Conservation (phyloP, 2,329 filamentous ascomycete species). For the Verticillium albo-atrum region DNA sequence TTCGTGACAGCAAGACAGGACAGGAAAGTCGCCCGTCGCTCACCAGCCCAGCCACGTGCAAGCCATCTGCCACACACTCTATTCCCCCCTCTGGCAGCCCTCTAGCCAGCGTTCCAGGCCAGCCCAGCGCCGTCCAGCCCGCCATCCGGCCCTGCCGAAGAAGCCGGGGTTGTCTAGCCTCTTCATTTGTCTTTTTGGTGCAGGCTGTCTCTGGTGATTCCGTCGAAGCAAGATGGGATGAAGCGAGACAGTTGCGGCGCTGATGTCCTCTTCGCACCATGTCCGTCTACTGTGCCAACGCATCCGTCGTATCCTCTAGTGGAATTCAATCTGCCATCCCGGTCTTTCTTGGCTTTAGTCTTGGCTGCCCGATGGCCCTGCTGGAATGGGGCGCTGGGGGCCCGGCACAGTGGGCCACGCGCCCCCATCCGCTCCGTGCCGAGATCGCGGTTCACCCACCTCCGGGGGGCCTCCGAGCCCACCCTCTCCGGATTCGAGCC, state of each 20-base stretch:
- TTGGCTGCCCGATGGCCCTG: not conserved
- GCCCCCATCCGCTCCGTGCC: not conserved
- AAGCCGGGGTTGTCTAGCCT: not conserved
- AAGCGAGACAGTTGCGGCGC: too few species aligned
- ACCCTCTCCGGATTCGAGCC: not conserved
- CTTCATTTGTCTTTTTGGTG: too few species aligned
- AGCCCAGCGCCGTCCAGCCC: not conserved
- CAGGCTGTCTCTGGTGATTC: too few species aligned
- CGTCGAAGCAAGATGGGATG: too few species aligned
- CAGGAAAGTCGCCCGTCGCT: not conserved
- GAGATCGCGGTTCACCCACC: not conserved
- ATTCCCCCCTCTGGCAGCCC: not conserved
- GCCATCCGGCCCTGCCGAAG: not conserved
- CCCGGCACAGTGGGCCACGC: not conserved
- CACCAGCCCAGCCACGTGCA: not conserved
- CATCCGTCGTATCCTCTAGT: not conserved
- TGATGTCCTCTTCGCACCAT: not conserved
- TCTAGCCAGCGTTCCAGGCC: not conserved
- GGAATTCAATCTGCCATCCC: not conserved
- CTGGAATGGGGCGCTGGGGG: not conserved
- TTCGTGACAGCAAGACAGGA: not conserved
- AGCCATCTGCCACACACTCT: not conserved
- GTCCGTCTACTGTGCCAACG: not conserved
- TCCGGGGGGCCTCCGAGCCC: not conserved
- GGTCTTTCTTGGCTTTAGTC: not conserved